phyloP scores from a whole-genome alignment of 2,329 filamentous ascomycete genomes.

The Ploettnerulaceae sp. region DNA sequence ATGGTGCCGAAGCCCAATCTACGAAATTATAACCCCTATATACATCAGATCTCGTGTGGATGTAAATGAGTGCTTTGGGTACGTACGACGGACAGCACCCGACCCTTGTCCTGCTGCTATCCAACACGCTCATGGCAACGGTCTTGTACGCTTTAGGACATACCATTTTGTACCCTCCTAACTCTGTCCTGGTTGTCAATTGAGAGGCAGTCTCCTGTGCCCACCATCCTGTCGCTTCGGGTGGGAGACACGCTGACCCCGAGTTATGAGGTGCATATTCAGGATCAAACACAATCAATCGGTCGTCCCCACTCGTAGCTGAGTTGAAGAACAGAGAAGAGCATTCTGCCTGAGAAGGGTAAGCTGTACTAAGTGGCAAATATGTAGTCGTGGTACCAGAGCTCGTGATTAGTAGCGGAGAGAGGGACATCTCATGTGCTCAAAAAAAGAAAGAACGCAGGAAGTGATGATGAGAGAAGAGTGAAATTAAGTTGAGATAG shows the following conservation, averaged over 20 bases:
- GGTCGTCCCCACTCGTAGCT: neutral
- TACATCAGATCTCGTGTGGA: neutral
- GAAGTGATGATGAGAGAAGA: neutral
- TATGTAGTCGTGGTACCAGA: conserved; percentile 12
- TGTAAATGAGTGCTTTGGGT: neutral
- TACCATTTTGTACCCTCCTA: conserved; percentile 11
- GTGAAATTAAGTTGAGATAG: conserved; percentile 4
- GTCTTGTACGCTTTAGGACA: conserved; percentile 16
- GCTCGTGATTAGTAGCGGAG: conserved; percentile 8
- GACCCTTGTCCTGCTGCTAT: conserved; percentile 5
- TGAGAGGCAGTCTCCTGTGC: neutral
- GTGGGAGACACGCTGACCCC: conserved; percentile 5
- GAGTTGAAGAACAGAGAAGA: conserved; percentile 11
- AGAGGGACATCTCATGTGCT: conserved; percentile 7
- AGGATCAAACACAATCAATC: conserved; percentile 9
- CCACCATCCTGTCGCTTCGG: conserved; percentile 11
- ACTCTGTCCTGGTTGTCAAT: neutral
- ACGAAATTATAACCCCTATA: conserved; percentile 12
- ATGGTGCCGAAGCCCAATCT: conserved; percentile 7
- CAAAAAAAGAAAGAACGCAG: neutral
- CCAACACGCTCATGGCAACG: conserved; percentile 6
- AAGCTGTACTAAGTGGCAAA: conserved; percentile 14
- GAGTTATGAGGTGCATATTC: neutral
- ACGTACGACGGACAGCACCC: conserved; percentile 16
- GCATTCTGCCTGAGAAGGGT: conserved; percentile 5